Evolutionary conservation across 176 grass and related monocot genomes (phyloP), one percentile per base, ranked within the genome.

Genomic region (Oryza rufipogon): DNA sequence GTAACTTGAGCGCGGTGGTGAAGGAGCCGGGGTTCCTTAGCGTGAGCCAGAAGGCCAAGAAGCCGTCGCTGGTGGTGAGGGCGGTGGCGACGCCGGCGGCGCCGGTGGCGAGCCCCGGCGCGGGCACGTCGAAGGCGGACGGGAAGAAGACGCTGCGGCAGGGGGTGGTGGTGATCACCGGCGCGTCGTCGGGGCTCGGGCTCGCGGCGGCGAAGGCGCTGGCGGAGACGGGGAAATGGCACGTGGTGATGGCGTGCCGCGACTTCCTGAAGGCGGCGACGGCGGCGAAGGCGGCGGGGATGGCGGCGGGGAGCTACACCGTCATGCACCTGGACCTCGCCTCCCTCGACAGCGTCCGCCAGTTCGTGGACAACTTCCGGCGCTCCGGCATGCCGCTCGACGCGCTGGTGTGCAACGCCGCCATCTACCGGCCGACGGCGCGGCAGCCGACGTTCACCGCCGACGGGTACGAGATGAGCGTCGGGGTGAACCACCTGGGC

Each of bases 201-300:
- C 91, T 98, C 1, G 95, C 95, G 7, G 68, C 91, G 2, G 95
- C 92, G 32, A 98, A 98, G 92, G 91, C 81, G 6, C 89, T 98
- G 44, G 87, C 89, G 2, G 95, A 98, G 89, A 93, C 84, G 0
- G 95, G 89, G 20, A 95, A 90, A 42, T 98, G 95, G 95, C 88
- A 98, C 76, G 91, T 98, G 5, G 81, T 95, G 15, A 98, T 98
- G 95, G 95, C 92, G 6, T 98, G 95, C 85, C 90, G 95, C 17
- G 92, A 98, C 85, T 98, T 95, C 49, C 78, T 98, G 9, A 98
- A 98, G 90, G 68, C 92, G 5, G 78, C 92, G 30, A 93, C 81
- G 87, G 92, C 91, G 9, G 95, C 95, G 32, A 91, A 91, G 84
- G 28, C 91, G 2, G 89, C 84, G 0, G 95, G 91, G 66, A 93